Conservation (phyloP, 208 protist species). For the Leishmania martiniquensis region DNA sequence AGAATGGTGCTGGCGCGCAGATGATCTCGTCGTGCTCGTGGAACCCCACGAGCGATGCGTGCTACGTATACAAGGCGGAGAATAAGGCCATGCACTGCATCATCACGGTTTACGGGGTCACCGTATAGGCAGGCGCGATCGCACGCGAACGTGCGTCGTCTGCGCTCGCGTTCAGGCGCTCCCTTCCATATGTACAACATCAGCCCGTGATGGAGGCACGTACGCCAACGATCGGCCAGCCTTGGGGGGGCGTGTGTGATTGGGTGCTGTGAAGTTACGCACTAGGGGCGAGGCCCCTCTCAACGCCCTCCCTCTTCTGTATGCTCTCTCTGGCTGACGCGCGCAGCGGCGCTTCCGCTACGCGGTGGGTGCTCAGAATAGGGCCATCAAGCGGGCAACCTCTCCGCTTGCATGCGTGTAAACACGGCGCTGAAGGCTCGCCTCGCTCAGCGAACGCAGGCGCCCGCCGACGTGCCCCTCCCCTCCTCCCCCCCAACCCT, state of each 20-base stretch:
- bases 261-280: background rate
- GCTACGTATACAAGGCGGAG: slow-evolving; percentile 81
- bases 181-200: background rate
- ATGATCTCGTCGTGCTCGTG: slow-evolving; percentile 87
- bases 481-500: background rate
- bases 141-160: background rate
- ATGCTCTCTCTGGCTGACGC: background rate
- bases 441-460: background rate
- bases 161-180: background rate
- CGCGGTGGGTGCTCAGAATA: background rate
- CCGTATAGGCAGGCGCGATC: slow-evolving; percentile 35
- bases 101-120: slow-evolving; percentile 86
- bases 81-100: slow-evolving; percentile 88
- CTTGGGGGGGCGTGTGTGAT: background rate
- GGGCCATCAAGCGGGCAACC: background rate
- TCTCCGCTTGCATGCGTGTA: background rate
- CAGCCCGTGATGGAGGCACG: background rate
- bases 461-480: background rate
- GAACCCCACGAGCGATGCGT: slow-evolving; percentile 87
- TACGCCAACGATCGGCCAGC: background rate
- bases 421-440: background rate
- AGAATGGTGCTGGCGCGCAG: slow-evolving; percentile 88
- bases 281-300: background rate
- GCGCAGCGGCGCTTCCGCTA: too few species aligned
- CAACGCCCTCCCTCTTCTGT: background rate